Conservation (phyloP, 371 early-diverging fungal species). For the Cokeromyces recurvatus region DNA sequence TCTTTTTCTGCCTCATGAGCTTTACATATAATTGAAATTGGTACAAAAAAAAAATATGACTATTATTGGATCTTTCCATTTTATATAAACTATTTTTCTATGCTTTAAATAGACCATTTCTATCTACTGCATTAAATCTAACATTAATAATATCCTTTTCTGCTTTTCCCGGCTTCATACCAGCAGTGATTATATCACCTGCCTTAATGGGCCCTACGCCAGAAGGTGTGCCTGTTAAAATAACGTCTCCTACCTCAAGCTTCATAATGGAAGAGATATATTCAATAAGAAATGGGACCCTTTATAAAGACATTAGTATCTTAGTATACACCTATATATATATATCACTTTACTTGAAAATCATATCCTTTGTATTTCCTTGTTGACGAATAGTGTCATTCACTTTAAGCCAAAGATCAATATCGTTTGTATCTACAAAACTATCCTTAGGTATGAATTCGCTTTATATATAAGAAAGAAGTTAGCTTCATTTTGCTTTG, state of each 20-base stretch:
- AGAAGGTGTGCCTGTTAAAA: constrained; percentile 81
- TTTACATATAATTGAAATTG: no score
- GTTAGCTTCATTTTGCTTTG: background rate
- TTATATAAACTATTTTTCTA: no score
- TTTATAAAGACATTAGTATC: constrained; percentile 5
- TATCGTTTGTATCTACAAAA: constrained; percentile 68
- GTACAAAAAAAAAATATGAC: no score
- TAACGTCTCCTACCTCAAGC: constrained; percentile 76
- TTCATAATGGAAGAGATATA: constrained; percentile 82
- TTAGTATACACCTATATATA: background rate
- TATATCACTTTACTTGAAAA: constrained; percentile 64
- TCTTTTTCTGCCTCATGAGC: no score
- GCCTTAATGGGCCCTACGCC: constrained; percentile 83
- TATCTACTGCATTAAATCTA: constrained; percentile 24
- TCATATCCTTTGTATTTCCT: constrained; percentile 88
- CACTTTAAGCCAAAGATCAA: constrained; percentile 80
- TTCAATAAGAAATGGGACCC: constrained; percentile 71
- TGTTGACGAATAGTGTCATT: constrained; percentile 76
- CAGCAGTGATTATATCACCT: constrained; percentile 76
- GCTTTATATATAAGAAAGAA: constrained; percentile 32
- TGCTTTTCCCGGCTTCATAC: constrained; percentile 48
- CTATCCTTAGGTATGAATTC: constrained; percentile 73
- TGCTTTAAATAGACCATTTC: constrained; percentile 34
- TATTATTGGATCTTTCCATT: no score
- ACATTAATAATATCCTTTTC: constrained; percentile 24